Base-by-base conservation (phyloP, 2,329 filamentous ascomycete species). In the Zasmidium cellare region DNA sequence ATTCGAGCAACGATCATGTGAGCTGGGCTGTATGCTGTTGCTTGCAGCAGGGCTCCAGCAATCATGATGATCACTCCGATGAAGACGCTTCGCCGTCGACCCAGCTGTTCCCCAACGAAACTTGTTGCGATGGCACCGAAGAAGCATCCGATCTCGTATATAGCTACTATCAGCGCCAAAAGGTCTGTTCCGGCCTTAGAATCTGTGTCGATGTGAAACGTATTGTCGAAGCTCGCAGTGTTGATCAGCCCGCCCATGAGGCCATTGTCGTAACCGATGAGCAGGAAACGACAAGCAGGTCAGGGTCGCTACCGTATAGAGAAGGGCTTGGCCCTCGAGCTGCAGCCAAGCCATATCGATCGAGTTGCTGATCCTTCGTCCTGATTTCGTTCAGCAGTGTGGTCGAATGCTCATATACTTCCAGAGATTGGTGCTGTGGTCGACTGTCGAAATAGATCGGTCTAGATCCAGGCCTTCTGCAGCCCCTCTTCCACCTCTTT, bases 231-330 rank as follows among this genome's bases (percentile, higher is more conserved):
- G 6, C 76, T 70, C 16, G 69, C 60, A 9, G 72, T 69, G 49
- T 77, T 75, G 63, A 79, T 75, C 59, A 69, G 54, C n/a, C 69
- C 69, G 19, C 69, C 61, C 61, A 63, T 57, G 23, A 61, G 59
- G 20, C 58, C 56, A 61, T 54, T 63, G 55, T 65, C 55, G 58
- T 73, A 80, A 19, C 79, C 79, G 45, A 81, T 80, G 35, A 80
- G 71, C 63, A 81, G 72, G n/a, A 57, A 81, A 81, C 0, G 79
- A 77, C 41, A 81, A 60, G 25, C 76, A 80, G 0, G 78, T 79
- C 60, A 81, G 65, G 7, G 73, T 65, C 20, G 76, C 79, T 56
- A 80, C 77, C 18, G 76, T 72, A 20, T 73, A 62, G 20, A 81
- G 69, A 20, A 81, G 73, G 14, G 70, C 64, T 31, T 71, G 73